Evolutionary conservation across 1,284 basidiomycete genomes (phyloP).

Genomic region (Abortiporus biennis): DNA sequence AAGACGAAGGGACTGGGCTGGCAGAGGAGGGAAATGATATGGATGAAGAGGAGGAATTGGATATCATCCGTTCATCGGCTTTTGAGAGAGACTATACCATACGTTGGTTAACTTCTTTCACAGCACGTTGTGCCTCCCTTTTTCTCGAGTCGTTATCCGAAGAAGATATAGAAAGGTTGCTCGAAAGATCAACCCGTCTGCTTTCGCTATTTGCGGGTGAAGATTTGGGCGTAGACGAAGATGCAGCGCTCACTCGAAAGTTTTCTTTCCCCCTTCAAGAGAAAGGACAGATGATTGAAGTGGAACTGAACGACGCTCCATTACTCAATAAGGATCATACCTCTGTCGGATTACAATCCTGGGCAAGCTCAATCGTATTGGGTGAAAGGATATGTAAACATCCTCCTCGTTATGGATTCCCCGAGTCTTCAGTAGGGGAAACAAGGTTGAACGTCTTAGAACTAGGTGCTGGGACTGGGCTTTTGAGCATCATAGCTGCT

Average conservation of each 20-base stretch:
- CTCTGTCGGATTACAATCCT: conserved; percentile 83
- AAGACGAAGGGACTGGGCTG: conserved; percentile 17
- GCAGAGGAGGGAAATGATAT: background rate
- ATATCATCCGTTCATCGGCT: conserved; percentile 36
- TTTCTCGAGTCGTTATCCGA: conserved; percentile 24
- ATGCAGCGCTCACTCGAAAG: conserved; percentile 41
- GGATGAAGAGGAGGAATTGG: conserved; percentile 17
- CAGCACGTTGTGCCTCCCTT: conserved; percentile 54
- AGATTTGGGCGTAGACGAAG: conserved; percentile 27
- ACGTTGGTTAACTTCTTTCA: conserved; percentile 57
- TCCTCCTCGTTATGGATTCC: conserved; percentile 43
- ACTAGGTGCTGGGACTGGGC: conserved; percentile 83
- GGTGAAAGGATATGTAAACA: conserved; percentile 60
- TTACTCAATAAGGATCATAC: conserved; percentile 69
- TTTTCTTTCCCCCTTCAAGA: conserved; percentile 40
- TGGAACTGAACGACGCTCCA: conserved; percentile 77
- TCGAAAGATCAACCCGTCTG: conserved; percentile 51
- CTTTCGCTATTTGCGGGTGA: conserved; percentile 47
- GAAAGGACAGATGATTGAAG: conserved; percentile 22
- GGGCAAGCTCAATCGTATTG: conserved; percentile 79
- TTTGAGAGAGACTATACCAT: conserved; percentile 50
- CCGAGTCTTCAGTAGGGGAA: conserved; percentile 24
- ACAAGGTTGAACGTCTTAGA: conserved; percentile 61
- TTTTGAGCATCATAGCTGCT: conserved; percentile 69
- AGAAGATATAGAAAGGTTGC: conserved; percentile 31